Evolutionary conservation across 2,329 filamentous ascomycete genomes (phyloP).

Genomic region (Trichoderma pleuroti): DNA sequence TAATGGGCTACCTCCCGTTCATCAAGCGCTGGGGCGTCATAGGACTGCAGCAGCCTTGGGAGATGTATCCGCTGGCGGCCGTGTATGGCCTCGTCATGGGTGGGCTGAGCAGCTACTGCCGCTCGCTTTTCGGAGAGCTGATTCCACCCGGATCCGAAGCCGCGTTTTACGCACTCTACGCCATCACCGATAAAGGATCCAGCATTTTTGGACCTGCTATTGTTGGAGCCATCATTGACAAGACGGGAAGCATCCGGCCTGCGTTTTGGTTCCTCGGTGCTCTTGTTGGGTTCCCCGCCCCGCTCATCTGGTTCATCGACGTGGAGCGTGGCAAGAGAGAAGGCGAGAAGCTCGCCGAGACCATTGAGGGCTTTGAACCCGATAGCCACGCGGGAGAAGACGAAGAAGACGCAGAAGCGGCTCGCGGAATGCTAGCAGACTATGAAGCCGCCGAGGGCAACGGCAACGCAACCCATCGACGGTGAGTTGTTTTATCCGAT

Average conservation of each 20-base stretch:
- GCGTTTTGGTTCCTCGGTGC: slow-evolving; percentile 90
- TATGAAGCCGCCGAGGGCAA: slow-evolving; percentile 16
- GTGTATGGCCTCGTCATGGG: slow-evolving; percentile 93
- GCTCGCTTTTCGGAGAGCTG: slow-evolving; percentile 86
- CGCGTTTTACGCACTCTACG: slow-evolving; percentile 93
- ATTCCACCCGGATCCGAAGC: slow-evolving; percentile 94
- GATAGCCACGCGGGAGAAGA: slow-evolving; percentile 16
- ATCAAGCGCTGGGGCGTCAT: slow-evolving; percentile 70
- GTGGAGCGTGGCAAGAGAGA: slow-evolving; percentile 74
- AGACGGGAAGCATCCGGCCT: slow-evolving; percentile 72
- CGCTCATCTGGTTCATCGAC: slow-evolving; percentile 79
- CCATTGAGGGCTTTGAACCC: slow-evolving; percentile 52
- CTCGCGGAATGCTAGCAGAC: slow-evolving; percentile 22
- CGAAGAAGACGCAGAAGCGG: slow-evolving; percentile 27
- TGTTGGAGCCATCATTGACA: slow-evolving; percentile 88
- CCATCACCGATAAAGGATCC: slow-evolving; percentile 95
- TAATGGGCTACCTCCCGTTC: slow-evolving; percentile 81
- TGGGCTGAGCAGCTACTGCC: slow-evolving; percentile 88
- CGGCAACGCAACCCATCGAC: slow-evolving; percentile 2
- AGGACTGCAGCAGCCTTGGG: slow-evolving; percentile 90
- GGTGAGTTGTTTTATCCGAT: not conserved
- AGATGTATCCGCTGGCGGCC: slow-evolving; percentile 90
- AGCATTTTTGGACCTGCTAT: slow-evolving; percentile 92
- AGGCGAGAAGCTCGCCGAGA: slow-evolving; percentile 59
- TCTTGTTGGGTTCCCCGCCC: slow-evolving; percentile 79